Percentiles rank a stretch among this genome's conserved stretches.
Evolutionary conservation across 208 protist genomes (phyloP).

Genomic region (Trypanosoma caninum): DNA sequence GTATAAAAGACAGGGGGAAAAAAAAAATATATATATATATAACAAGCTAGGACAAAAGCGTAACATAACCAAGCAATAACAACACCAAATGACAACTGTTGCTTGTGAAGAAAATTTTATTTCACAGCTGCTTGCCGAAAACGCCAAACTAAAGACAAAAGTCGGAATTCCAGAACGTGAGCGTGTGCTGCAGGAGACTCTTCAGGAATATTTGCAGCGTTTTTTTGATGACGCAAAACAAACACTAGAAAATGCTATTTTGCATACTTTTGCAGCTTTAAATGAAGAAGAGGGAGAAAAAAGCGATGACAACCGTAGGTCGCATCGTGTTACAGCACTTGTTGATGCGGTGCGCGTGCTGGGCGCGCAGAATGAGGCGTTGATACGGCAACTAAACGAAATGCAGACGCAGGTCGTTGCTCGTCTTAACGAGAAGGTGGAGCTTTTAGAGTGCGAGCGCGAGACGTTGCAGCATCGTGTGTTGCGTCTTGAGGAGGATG

Average conservation of each 20-base stretch:
- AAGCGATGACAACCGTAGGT: neutral
- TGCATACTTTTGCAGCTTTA: constrained; percentile 4
- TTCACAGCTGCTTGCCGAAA: constrained; percentile 56
- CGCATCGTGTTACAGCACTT: constrained; percentile 8
- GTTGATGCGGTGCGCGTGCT: constrained; percentile 35
- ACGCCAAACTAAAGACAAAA: constrained; percentile 36
- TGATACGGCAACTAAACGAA: constrained; percentile 27
- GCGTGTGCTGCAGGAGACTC: constrained; percentile 47
- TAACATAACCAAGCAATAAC: too few relatives aligned
- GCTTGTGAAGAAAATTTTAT: too few relatives aligned
- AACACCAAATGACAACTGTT: too few relatives aligned
- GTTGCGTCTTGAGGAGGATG: constrained; percentile 12
- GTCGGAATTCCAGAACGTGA: constrained; percentile 49
- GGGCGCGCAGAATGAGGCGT: constrained; percentile 34
- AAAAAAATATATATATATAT: too few relatives aligned
- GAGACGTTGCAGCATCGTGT: constrained; percentile 31
- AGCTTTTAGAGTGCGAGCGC: constrained; percentile 45
- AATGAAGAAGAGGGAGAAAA: constrained; percentile 5
- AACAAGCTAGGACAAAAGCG: too few relatives aligned
- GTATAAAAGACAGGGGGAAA: too few relatives aligned
- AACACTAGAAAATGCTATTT: constrained; percentile 2
- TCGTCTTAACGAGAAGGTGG: constrained; percentile 43
- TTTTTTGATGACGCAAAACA: constrained; percentile 54
- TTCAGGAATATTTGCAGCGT: constrained; percentile 39
- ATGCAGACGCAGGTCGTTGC: constrained; percentile 34